Conservation (phyloP, 768 basidiomycete species). For the Tephrocybe sp. region DNA sequence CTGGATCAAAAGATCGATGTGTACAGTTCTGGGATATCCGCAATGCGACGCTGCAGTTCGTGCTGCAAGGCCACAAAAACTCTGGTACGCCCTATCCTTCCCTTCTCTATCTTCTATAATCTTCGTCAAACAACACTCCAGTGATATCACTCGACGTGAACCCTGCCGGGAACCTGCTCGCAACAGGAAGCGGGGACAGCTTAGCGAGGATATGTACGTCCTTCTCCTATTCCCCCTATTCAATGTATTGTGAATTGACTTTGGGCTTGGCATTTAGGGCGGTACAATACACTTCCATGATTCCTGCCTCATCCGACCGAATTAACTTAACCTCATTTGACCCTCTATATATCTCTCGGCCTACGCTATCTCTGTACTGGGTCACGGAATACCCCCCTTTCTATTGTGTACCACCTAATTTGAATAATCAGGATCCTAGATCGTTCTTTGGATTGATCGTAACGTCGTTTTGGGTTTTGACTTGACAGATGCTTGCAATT, state of each 20-base stretch:
- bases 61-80: conserved; percentile 78
- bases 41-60: conserved; percentile 78
- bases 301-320: not conserved
- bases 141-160: conserved; percentile 54
- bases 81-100: conserved; percentile 36
- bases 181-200: conserved; percentile 56
- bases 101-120: not conserved
- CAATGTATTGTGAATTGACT: not conserved
- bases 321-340: too few relatives aligned
- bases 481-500: too few relatives aligned
- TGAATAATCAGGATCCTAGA: too few relatives aligned
- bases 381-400: not conserved
- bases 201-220: conserved; percentile 56
- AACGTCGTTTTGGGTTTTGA: too few relatives aligned
- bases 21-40: conserved; percentile 93
- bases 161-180: conserved; percentile 43
- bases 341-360: too few relatives aligned
- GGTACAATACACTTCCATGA: conserved; percentile 10
- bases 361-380: not conserved
- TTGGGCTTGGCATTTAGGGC: conserved; percentile 14
- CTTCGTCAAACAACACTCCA: conserved; percentile 13
- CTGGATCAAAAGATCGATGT: conserved; percentile 91
- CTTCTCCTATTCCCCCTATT: conserved; percentile 21
- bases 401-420: not conserved
- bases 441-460: too few relatives aligned